These are phyloP conservation scores for Alloteropsis semialata DNA, from an alignment of 176 grass and related monocot species.

Conservation along the genomic window DNA sequence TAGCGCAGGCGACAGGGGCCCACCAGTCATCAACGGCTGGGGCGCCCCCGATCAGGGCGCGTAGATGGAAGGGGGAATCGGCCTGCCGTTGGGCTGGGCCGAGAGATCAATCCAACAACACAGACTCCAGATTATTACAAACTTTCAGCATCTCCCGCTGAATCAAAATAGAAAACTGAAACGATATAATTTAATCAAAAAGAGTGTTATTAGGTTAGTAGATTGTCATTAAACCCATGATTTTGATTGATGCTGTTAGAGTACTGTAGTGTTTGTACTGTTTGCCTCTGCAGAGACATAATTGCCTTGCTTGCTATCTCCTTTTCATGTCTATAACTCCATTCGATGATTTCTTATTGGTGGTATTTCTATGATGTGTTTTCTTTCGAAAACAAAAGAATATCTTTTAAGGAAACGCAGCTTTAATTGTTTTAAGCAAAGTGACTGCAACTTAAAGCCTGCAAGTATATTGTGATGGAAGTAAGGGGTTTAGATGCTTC, in stretches of 20 bases:
- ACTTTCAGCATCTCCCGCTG: no score
- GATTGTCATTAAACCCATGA: background rate
- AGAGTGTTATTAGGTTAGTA: background rate
- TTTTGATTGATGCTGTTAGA: constrained; percentile 7
- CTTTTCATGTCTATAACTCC: constrained; percentile 5
- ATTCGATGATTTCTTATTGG: no score
- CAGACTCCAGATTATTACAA: no score
- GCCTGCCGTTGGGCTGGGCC: no score
- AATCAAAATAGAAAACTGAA: no score
- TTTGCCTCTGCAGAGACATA: background rate
- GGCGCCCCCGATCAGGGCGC: no score
- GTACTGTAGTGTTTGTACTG: background rate
- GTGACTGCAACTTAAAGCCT: constrained; percentile 10
- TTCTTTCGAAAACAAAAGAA: background rate
- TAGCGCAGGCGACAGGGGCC: no score
- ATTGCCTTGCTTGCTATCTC: background rate
- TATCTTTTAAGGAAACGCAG: background rate
- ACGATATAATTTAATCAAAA: no score
- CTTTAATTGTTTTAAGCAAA: constrained; percentile 40
- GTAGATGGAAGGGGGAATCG: no score
- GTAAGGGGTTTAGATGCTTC: constrained; percentile 19
- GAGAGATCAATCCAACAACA: no score
- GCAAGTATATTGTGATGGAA: constrained; percentile 15
- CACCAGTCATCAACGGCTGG: no score
- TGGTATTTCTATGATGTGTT: background rate